Base-by-base conservation (phyloP, 106 monocot species). In the Dioscorea zingiberensis region DNA sequence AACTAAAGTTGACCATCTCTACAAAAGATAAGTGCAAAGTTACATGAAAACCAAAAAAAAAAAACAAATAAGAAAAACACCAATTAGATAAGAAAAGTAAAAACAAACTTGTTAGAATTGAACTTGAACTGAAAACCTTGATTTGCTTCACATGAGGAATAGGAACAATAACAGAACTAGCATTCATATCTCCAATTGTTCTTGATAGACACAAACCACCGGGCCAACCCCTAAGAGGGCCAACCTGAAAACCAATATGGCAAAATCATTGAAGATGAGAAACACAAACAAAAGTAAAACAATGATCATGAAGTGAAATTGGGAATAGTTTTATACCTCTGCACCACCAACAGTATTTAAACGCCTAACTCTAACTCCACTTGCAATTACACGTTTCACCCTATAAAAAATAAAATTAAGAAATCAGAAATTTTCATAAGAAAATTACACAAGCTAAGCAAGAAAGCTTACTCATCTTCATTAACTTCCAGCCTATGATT, bases 71-170 rank as follows among this genome's bases (percentile, higher is more conserved):
- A n/a, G n/a, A n/a, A n/a, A n/a, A n/a, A n/a, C n/a, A n/a, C n/a
- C n/a, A n/a, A n/a, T n/a, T n/a, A n/a, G n/a, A n/a, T n/a, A n/a
- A n/a, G n/a, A n/a, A n/a, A n/a, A n/a, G n/a, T n/a, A n/a, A n/a
- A n/a, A n/a, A n/a, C 38, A 38, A 38, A 30, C 30, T 30, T 30
- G 30, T 2, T 38, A 38, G 38, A 38, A 38, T 38, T 0, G 21
- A 38, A 21, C 46, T 55, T 26, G 24, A 19, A n/a, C 15, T 65
- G 70, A 76, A 67, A 60, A 91, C 94, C 87, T 95, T 91, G 25
- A 95, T 85, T 90, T 95, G 94, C 80, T 95, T 95, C 53, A 95
- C 91, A 71, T 89, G 74, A 47, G 89, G 89, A 65, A 89, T 69
- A 66, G 89, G 89, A 66, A 89, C 82, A 68, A 89, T 85, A 66